Evolutionary conservation across 805 yeast species (phyloP), one percentile per base, ranked within the genome.

Genomic region (Saccharomycopsis capsularis): DNA sequence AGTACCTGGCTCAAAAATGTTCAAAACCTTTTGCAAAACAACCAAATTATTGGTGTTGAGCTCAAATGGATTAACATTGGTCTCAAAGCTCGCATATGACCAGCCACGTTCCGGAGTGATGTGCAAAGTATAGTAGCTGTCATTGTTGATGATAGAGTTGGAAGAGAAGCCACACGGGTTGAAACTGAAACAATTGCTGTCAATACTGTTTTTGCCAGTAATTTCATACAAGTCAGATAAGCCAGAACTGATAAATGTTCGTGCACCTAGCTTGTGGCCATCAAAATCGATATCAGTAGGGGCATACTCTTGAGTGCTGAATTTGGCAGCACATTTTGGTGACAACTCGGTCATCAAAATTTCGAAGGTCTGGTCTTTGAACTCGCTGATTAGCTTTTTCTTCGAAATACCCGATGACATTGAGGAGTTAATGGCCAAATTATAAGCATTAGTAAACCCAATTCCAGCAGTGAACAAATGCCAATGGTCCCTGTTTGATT

Each of bases 11-110:
- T 71, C 71, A 64, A 91, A 82, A 25, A 84, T 73, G 3, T 66
- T 59, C 55, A 89, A 69, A 2, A 89, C 82, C 36, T 75, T 76
- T 38, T 66, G 56, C 53, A 86, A 64, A 7, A 87, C 79, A n/a
- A 73, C 74, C 29, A 73, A 61, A 57, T 82, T 76, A 54, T 71
- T 66, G 35, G 69, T 68, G 13, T 63, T 57, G 27, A 63, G 53
- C 40, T 65, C 54, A 43, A 55, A 57, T 9, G 76, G 68, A 5
- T 84, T 82, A 37, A 81, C 86, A 63, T 87, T 91, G 19, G 96
- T 81, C 63, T 93, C 98, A 64, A 93, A 93, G 7, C 95, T 85
- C 3, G 98, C 98, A 65, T 91, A 91, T 3, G 96, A 87, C 88
- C 95, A 91, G 34, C 91, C 95, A 21, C 71, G 63, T 63, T 93